Evolutionary conservation across 768 basidiomycete genomes (phyloP), one percentile per base, ranked within the genome.

Genomic region (Neoboletus brunneissimus): DNA sequence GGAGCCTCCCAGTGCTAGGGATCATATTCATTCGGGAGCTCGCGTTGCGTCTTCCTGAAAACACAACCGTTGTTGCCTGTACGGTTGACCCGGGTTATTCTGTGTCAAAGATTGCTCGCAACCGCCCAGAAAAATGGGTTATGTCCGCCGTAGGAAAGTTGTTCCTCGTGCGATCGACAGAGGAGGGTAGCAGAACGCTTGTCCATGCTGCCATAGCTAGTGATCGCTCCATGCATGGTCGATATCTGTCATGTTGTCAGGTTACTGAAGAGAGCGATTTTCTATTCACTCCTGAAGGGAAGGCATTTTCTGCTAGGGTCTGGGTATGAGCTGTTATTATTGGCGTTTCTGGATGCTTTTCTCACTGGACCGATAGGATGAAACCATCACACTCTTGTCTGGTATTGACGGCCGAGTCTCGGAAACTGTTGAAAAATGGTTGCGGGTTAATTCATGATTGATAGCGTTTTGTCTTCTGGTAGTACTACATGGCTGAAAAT

Each of bases 21-120:
- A 20, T 75, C n/a, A 59, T 74, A 27, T 73, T 77, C 44, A 46
- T 66, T 27, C 71, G 69, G n/a, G 71, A 72, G 46, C 64, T 77
- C 15, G 61, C 61, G 1, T 61, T 57, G 1, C 69, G 69, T 44
- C 69, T 75, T 20, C 59, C 65, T 5, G 32, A 53, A 8, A 11
- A 59, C 5, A 56, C 58, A 3, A 42, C 69, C 5, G 32, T 77
- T 12, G 52, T 73, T 9, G 57, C 64, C 25, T 67, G 63, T 38
- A 41, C 61, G 34, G 63, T 69, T 32, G 58, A 71, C 50, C 75
- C 76, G 0, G 76, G 77, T 3, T 70, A 65, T 52, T 77, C 71
- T 25, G 22, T 57, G n/a, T 72, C 75, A 8, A 48, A 54, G 5
- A 60, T 77, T 13, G 50, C 31, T 34, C 68, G 72, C 29, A 51